phyloP scores from a whole-genome alignment of 805 yeast species.

The Lachancea thermotolerans region DNA sequence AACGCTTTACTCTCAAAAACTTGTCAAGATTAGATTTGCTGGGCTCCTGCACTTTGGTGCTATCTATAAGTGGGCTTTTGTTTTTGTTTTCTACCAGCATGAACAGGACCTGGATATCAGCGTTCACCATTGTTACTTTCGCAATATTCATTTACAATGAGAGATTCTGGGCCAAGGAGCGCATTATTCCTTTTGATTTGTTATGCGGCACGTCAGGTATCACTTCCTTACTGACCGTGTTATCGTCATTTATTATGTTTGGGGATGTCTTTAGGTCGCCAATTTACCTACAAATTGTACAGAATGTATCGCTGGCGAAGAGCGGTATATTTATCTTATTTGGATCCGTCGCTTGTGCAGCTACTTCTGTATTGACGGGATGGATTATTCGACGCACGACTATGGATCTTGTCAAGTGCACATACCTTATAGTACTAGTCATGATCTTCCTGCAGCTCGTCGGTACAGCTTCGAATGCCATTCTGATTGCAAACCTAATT shows the following conservation, averaged over 20 bases:
- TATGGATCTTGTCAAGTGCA: conserved; percentile 25
- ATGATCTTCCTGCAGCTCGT: conserved; percentile 21
- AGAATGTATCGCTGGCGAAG: conserved; percentile 43
- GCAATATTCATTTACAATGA: conserved; percentile 32
- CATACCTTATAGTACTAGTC: conserved; percentile 20
- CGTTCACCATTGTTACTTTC: conserved; percentile 29
- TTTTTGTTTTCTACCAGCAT: conserved; percentile 45
- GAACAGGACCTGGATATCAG: conserved; percentile 33
- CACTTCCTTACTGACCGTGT: conserved; percentile 45
- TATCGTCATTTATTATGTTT: conserved; percentile 35
- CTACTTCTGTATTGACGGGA: conserved; percentile 53
- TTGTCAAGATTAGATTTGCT: conserved; percentile 55
- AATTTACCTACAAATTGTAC: conserved; percentile 47
- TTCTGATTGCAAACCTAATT: conserved; percentile 14
- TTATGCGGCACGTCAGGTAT: conserved; percentile 50
- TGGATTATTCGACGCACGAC: conserved; percentile 32
- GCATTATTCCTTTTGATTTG: conserved; percentile 53
- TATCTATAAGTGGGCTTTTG: conserved; percentile 41
- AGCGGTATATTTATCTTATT: conserved; percentile 52
- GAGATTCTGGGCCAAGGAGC: conserved; percentile 37
- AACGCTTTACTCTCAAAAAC: conserved; percentile 39
- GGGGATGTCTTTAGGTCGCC: conserved; percentile 54
- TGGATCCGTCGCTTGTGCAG: conserved; percentile 47
- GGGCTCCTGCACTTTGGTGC: conserved; percentile 60
- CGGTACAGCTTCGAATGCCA: conserved; percentile 16